Base-by-base conservation (phyloP, 2,329 filamentous ascomycete genomes). In the Aureobasidium namibiae region DNA sequence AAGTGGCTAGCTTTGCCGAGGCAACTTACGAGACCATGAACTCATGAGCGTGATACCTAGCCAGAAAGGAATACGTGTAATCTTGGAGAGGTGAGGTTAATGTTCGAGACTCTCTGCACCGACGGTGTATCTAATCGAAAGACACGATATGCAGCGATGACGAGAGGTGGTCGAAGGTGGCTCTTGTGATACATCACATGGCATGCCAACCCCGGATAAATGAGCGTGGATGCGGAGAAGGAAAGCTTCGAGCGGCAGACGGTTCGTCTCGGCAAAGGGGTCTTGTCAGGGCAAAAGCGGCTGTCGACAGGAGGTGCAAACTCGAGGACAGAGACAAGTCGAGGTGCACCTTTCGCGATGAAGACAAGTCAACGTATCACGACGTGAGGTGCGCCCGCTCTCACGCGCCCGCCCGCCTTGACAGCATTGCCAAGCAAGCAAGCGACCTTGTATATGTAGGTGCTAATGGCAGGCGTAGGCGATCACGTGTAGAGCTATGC, bases 371-470 rank as follows among this genome's bases (percentile, higher is more conserved):
- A 31, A 46, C 39, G 10, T 21, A 38, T 36, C 53, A 33, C 39
- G 54, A 49, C 42, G 54, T 49, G 54, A 49, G 39, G 44, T 23
- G 44, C 42, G 42, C 24, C 21, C 44, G 7, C 42, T 7, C 23
- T 58, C 54, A 58, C 54, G 54, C 54, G 54, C 54, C 41, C 29
- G 23, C 53, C 53, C 41, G 50, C 50, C n/a, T 54, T 26, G 53
- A 45, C 41, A 36, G 39, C 31, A 56, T 38, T 26, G 53, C 53
- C 53, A 56, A 56, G 53, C 31, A 56, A 24, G 49, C 36, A 14
- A 24, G 49, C 36, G 10, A 38, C 38, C 49, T 56, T 44, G 33
- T 46, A 33, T 36, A 2, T 23, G 23, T 23, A 18, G 18, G 24
- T 56, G 29, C 41, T 38, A 46, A 29, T 36, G 53, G 53, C 53